A percentile compares a stretch with the other conserved stretches of the same genome.
These are phyloP conservation scores for Coemansia sp. DNA, from an alignment of 192 early-diverging fungal species.

Conservation along the genomic window DNA sequence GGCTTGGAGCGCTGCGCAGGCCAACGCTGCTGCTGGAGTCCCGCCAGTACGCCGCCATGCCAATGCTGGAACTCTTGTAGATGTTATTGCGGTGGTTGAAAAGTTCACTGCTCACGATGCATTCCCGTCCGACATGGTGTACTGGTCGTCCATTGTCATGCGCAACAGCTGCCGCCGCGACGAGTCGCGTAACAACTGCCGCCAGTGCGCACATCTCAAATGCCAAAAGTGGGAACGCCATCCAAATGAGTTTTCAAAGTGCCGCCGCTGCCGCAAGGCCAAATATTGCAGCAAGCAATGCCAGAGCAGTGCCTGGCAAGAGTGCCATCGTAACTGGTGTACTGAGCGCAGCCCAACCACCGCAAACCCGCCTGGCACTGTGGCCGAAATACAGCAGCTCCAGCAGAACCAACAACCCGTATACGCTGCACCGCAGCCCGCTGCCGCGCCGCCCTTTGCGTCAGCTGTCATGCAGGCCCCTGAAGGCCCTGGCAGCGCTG, in stretches of 20 bases:
- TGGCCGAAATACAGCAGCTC: background rate
- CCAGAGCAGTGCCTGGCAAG: constrained; percentile 74
- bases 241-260: constrained; percentile 80
- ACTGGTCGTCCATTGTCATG: constrained; percentile 79
- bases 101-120: constrained; percentile 68
- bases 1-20: constrained; percentile 28
- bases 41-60: constrained; percentile 31
- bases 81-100: constrained; percentile 79
- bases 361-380: constrained; percentile 10
- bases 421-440: constrained; percentile 6
- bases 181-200: constrained; percentile 65
- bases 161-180: constrained; percentile 79
- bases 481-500: too few relatives aligned
- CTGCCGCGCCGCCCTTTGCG: background rate
- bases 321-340: constrained; percentile 82
- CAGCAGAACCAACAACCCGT: background rate
- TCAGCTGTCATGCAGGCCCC: background rate
- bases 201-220: constrained; percentile 76
- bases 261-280: constrained; percentile 81
- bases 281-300: constrained; percentile 84
- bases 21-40: constrained; percentile 29
- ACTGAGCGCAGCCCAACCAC: constrained; percentile 53
- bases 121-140: constrained; percentile 60
- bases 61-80: constrained; percentile 32
- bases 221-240: constrained; percentile 77